Conservation (phyloP, 2,329 filamentous ascomycete genomes). For the Dryadomyces quercus-mongolicae region DNA sequence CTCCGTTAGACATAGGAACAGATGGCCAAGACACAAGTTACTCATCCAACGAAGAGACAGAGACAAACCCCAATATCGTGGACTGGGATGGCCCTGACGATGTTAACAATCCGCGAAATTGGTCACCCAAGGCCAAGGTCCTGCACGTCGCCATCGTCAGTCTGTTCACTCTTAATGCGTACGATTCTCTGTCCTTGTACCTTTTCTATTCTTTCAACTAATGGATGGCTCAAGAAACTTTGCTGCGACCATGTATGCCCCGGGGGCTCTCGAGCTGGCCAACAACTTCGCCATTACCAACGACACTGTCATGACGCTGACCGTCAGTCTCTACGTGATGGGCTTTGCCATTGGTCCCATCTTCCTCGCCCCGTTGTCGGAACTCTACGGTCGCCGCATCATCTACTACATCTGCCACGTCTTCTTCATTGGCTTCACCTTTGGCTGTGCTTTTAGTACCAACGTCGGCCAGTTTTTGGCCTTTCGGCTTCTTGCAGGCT, state of each 20-base stretch:
- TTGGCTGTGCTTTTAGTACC: slow-evolving; percentile 1
- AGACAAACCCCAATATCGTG: slow-evolving; percentile 33
- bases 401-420: slow-evolving; percentile 2
- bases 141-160: slow-evolving; percentile 33
- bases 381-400: slow-evolving; percentile 13
- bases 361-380: slow-evolving; percentile 4
- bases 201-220: not conserved
- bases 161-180: slow-evolving; percentile 27
- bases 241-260: slow-evolving; percentile 1
- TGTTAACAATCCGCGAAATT: slow-evolving; percentile 41
- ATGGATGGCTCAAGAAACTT: not conserved
- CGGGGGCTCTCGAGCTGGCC: not conserved
- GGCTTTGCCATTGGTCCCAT: slow-evolving; percentile 5
- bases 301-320: not conserved
- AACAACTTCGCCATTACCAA: not conserved
- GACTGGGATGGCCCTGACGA: slow-evolving; percentile 40
- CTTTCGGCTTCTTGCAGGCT: slow-evolving; percentile 4
- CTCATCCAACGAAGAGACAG: not conserved
- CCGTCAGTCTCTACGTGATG: slow-evolving; percentile 3
- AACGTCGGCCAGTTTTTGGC: slow-evolving; percentile 4
- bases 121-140: slow-evolving; percentile 31
- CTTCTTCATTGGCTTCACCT: not conserved
- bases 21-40: not conserved
- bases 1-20: not conserved
- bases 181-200: not conserved